These are phyloP conservation scores for Anthoceros angustus DNA, from an alignment of 225 moss, liverwort and hornwort genomes.

Conservation along the genomic window DNA sequence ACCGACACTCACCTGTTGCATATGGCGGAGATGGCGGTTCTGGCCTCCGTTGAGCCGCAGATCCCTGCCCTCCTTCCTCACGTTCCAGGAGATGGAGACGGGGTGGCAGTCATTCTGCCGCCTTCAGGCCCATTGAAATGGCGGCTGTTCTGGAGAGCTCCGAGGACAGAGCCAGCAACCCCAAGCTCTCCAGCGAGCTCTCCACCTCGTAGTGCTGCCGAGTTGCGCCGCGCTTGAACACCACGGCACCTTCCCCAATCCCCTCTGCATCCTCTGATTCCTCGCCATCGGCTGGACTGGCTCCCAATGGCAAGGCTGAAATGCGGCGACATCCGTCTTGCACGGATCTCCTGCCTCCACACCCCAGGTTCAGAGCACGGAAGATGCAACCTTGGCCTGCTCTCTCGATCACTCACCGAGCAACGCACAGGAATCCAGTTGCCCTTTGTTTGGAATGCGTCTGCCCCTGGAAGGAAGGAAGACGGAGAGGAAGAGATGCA, in stretches of 20 bases:
- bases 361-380: too few species aligned
- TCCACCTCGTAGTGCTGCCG: constrained; percentile 41
- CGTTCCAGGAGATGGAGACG: constrained; percentile 56
- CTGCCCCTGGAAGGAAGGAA: not conserved
- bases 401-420: too few species aligned
- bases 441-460: not conserved
- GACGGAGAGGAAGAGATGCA: not conserved
- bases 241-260: constrained; percentile 34
- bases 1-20: constrained; percentile 68
- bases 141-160: constrained; percentile 40
- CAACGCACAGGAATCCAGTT: too few species aligned
- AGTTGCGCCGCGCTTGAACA: constrained; percentile 53
- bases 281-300: not conserved
- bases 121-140: constrained; percentile 36
- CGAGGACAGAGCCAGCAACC: constrained; percentile 52
- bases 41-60: constrained; percentile 51
- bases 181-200: constrained; percentile 76
- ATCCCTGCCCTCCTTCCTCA: constrained; percentile 45
- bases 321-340: not conserved
- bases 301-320: not conserved
- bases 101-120: constrained; percentile 23
- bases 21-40: constrained; percentile 45
- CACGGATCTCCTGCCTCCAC: too few species aligned
- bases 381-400: too few species aligned
- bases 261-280: constrained; percentile 19